These are phyloP conservation scores for Pterocarpus macrocarpus DNA, from an alignment of 306 rosid species.

Conservation along the genomic window DNA sequence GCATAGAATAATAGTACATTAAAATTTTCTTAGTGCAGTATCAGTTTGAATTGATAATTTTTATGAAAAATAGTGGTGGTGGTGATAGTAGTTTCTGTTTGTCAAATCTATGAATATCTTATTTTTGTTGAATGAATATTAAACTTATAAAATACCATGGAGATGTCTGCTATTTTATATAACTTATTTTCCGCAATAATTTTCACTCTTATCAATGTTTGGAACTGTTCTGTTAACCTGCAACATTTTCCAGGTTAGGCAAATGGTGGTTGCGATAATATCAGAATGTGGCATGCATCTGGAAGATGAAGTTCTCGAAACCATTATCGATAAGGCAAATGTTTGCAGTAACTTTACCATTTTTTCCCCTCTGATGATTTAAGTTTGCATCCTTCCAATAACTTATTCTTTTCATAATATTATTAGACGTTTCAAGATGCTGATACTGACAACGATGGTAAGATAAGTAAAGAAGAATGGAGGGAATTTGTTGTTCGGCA, in stretches of 20 bases:
- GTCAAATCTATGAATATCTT: conserved; percentile 1
- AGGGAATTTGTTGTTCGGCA: conserved; percentile 55
- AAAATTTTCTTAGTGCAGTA: conserved; percentile 25
- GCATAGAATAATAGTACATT: conserved; percentile 35
- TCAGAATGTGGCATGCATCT: conserved; percentile 57
- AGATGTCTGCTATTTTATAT: not conserved
- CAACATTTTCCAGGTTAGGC: conserved; percentile 61
- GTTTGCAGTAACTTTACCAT: not conserved
- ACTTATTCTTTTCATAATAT: not conserved
- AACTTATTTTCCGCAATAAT: not conserved
- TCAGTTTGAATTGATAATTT: conserved; percentile 13
- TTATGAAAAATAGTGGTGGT: conserved; percentile 25
- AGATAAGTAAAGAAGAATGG: conserved; percentile 76
- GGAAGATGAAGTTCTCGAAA: conserved; percentile 63
- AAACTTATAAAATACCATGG: conserved; percentile 24
- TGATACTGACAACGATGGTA: conserved; percentile 72
- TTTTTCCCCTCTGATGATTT: not conserved
- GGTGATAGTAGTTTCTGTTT: conserved; percentile 26
- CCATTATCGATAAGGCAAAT: conserved; percentile 65
- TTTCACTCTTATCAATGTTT: conserved; percentile 11
- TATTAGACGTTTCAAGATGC: conserved; percentile 72
- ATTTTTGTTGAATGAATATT: conserved; percentile 5
- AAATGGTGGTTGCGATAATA: conserved; percentile 74
- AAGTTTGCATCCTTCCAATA: conserved; percentile 12
- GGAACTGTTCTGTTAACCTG: conserved; percentile 8